Evolutionary conservation across 2,329 filamentous ascomycete genomes (phyloP).

Genomic region (Sarocladium oryzae): DNA sequence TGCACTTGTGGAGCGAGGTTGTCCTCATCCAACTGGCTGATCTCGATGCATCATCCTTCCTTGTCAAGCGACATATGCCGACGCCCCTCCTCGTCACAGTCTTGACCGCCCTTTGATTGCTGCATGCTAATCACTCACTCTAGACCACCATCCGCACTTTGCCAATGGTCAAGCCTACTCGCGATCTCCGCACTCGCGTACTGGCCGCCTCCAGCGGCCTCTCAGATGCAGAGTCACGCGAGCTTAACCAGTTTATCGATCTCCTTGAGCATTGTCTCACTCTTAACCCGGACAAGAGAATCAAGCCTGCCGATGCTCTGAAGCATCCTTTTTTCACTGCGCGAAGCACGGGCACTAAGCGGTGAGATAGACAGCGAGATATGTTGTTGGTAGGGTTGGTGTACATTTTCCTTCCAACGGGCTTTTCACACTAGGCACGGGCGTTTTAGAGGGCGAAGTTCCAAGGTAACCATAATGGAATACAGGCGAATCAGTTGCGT

Average conservation of each 20-base stretch:
- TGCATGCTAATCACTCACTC: conserved; percentile 7
- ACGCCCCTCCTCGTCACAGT: not conserved
- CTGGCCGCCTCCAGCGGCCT: conserved; percentile 63
- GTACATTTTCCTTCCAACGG: not conserved
- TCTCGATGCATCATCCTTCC: too few relatives aligned
- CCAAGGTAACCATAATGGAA: not conserved
- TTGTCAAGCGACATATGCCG: not conserved
- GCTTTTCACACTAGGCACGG: not conserved
- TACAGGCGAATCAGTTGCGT: not conserved
- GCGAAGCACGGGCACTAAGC: not conserved
- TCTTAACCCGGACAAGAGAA: conserved; percentile 87
- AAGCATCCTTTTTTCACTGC: conserved; percentile 78
- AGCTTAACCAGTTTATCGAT: conserved; percentile 79
- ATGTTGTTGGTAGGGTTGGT: too few relatives aligned
- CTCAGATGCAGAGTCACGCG: conserved; percentile 65
- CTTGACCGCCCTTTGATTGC: not conserved
- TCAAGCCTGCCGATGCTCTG: conserved; percentile 79
- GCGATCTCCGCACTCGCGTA: conserved; percentile 76
- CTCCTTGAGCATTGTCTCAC: conserved; percentile 81
- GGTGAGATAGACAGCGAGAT: not conserved
- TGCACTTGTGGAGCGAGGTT: too few relatives aligned
- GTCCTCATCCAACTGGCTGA: too few relatives aligned
- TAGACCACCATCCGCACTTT: conserved; percentile 64
- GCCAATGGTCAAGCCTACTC: conserved; percentile 65
- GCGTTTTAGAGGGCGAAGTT: not conserved